phyloP scores from a whole-genome alignment of 2,329 filamentous ascomycete genomes.

The Fusarium duplospermum region DNA sequence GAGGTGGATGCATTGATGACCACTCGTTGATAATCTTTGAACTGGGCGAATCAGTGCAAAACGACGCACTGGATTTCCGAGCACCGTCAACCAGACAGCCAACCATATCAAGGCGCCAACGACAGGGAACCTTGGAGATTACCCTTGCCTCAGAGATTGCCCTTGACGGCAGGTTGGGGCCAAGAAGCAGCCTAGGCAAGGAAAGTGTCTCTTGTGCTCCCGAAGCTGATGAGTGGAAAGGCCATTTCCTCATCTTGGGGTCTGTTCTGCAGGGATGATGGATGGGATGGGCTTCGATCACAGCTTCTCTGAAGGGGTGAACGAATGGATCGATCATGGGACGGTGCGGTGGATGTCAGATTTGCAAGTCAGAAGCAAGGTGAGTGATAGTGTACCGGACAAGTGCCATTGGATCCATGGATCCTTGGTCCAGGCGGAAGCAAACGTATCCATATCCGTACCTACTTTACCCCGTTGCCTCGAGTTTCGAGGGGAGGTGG shows the following conservation, averaged over 20 bases:
- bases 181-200: constrained; percentile 5
- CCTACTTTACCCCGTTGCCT: constrained; percentile 15
- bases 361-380: constrained; percentile 9
- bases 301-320: constrained; percentile 26
- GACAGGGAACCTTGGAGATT: constrained; percentile 21
- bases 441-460: constrained; percentile 10
- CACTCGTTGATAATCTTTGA: constrained; percentile 30
- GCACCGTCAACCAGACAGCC: constrained; percentile 18
- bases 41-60: constrained; percentile 29
- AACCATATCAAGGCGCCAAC: constrained; percentile 24
- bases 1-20: constrained; percentile 38
- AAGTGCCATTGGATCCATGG: not conserved
- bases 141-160: constrained; percentile 16
- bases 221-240: constrained; percentile 3
- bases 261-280: constrained; percentile 28
- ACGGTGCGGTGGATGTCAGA: constrained; percentile 30
- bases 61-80: constrained; percentile 1
- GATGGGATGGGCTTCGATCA: not conserved
- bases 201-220: constrained; percentile 7
- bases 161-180: constrained; percentile 20
- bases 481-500: constrained; percentile 10
- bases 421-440: not conserved
- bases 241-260: constrained; percentile 20
- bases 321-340: constrained; percentile 32
- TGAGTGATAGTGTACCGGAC: not conserved